phyloP scores from a whole-genome alignment of 768 basidiomycete genomes.

The Lactarius akahatsu region DNA sequence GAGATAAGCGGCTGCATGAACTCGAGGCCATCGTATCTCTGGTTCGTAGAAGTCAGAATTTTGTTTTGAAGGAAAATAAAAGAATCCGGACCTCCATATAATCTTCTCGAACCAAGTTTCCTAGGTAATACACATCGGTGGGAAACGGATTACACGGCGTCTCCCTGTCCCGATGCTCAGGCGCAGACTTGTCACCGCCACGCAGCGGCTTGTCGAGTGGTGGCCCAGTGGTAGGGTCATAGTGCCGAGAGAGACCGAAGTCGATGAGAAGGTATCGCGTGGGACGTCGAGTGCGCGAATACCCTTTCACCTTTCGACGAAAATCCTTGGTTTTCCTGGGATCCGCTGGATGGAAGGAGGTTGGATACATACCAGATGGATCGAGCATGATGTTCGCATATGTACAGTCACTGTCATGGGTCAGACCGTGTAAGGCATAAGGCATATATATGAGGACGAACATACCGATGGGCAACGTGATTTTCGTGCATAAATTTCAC shows the following conservation, averaged over 20 bases:
- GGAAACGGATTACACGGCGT: constrained; percentile 35
- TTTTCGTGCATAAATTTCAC: constrained; percentile 30
- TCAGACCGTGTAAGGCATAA: too few species aligned
- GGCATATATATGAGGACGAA: constrained; percentile 23
- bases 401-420: too few species aligned
- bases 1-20: constrained; percentile 36
- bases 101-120: constrained; percentile 34
- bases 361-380: constrained; percentile 29
- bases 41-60: background rate
- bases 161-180: constrained; percentile 32
- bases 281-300: constrained; percentile 35
- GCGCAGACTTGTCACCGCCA: constrained; percentile 44
- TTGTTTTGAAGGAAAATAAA: background rate
- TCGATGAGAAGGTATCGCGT: constrained; percentile 40
- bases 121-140: constrained; percentile 38
- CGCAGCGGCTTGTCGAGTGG: constrained; percentile 34
- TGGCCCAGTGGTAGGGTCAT: constrained; percentile 30
- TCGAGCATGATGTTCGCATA: too few species aligned
- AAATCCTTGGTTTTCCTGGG: constrained; percentile 29
- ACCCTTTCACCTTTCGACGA: constrained; percentile 29
- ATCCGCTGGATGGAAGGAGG: constrained; percentile 34
- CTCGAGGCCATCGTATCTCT: constrained; percentile 32
- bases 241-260: constrained; percentile 38
- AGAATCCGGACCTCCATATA: constrained; percentile 32
- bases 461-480: constrained; percentile 14